phyloP scores from a whole-genome alignment of 1,139 yeast species.

The Hyphopichia khmerensis region DNA sequence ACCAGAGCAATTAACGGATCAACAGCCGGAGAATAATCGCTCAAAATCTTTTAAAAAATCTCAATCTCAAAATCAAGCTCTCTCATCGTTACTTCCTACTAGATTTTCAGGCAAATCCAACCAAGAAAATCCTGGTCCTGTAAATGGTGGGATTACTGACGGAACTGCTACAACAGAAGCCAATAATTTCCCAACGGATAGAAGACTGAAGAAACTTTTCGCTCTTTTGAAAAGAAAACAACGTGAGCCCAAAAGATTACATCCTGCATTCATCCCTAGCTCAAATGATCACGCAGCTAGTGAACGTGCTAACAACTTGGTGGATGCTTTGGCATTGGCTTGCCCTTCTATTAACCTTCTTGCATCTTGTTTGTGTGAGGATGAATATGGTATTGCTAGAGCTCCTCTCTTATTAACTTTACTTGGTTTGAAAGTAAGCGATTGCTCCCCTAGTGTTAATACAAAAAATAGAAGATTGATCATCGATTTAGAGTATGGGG shows the following conservation, averaged over 20 bases:
- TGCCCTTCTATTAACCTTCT: constrained; percentile 77
- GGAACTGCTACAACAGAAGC: neutral
- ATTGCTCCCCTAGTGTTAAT: constrained; percentile 39
- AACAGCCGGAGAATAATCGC: constrained; percentile 6
- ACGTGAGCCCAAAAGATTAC: neutral
- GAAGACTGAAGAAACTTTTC: neutral
- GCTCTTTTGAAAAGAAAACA: neutral
- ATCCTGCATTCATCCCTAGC: constrained; percentile 6
- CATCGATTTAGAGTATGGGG: constrained; percentile 83
- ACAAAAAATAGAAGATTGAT: constrained; percentile 57
- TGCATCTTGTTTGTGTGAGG: constrained; percentile 73
- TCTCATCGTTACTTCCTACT: constrained; percentile 13
- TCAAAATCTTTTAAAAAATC: constrained; percentile 3
- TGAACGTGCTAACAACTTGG: constrained; percentile 60
- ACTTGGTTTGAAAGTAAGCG: constrained; percentile 64
- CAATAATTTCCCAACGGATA: neutral
- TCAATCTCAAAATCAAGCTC: constrained; percentile 7
- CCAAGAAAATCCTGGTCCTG: constrained; percentile 1
- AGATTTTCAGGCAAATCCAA: constrained; percentile 12
- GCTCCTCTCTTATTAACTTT: constrained; percentile 81
- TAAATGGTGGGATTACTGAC: neutral
- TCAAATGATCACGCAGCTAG: constrained; percentile 31
- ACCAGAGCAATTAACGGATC: constrained; percentile 4
- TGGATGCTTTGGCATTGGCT: constrained; percentile 68
- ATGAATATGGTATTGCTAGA: constrained; percentile 73